Base-by-base conservation (phyloP, 805 yeast species). In the Millerozyma acaciae region DNA sequence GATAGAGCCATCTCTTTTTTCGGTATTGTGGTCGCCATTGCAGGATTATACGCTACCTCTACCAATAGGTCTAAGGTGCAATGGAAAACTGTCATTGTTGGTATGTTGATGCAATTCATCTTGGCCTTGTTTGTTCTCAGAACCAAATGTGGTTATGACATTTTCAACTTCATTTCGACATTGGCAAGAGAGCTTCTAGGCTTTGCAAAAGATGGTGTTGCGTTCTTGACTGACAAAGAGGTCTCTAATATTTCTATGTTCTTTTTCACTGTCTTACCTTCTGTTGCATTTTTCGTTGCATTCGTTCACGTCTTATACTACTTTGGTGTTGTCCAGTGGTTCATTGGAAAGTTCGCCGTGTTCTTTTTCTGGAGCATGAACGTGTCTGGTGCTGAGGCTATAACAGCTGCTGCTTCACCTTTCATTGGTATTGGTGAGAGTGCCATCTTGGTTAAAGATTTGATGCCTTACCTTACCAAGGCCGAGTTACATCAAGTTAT, bases 391-490 rank as follows among this genome's bases (percentile, higher is more conserved):
- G 80, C 82, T 33, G 84, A 77, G 50, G 75, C 81, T 16, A 73
- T 76, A 29, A 78, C 76, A 18, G 80, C 81, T 4, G 80, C 82
- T 28, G 82, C 82, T 1, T 71, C 82, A 17, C 84, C 84, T 5
- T 77, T 77, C 53, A 65, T 77, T 42, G 84, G 84, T 28, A 76
- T 74, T 43, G 84, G 84, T 46, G 84, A 77, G 57, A 67, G 76
- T 34, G 81, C 82, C 5, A 70, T 78, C 40, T 68, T 77, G 46
- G 66, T 77, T 48, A 76, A 76, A 50, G 77, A 76, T 33, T 73
- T 76, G 41, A 50, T 77, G 45, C 80, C 80, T 4, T 76, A 59
- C 51, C 64, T 75, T 42, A 77, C 84, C 30, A 65, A 61, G 36
- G 78, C 81, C 8, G 84, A 78, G 51, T 60, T 77, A 37, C 82